Percentiles rank a stretch among this genome's conserved stretches.
Evolutionary conservation across 2,329 filamentous ascomycete species (phyloP).

Genomic region (Pseudofabraea citricarpa): DNA sequence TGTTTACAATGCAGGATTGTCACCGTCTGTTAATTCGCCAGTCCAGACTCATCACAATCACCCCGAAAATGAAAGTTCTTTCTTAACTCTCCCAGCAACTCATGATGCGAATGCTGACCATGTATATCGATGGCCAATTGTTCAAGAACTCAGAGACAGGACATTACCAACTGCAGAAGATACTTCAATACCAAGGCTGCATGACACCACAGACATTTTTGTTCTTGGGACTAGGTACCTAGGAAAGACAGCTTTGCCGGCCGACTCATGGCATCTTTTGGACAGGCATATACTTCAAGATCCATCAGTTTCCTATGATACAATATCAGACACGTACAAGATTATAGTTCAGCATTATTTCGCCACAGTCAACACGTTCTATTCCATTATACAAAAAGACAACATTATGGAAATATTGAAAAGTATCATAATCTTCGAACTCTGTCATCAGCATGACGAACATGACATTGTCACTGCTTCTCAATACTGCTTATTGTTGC

Average conservation of each 20-base stretch:
- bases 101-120: conserved; percentile 23
- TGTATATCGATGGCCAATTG: conserved; percentile 19
- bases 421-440: neutral
- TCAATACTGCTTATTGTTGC: conserved; percentile 12
- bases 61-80: conserved; percentile 9
- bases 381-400: conserved; percentile 5
- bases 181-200: neutral
- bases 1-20: neutral
- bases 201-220: conserved; percentile 4
- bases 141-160: conserved; percentile 12
- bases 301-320: neutral
- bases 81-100: conserved; percentile 11
- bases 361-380: conserved; percentile 23
- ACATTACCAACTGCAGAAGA: neutral
- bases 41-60: neutral
- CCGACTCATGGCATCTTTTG: conserved; percentile 15
- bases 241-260: neutral
- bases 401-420: conserved; percentile 3
- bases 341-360: conserved; percentile 16
- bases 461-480: neutral
- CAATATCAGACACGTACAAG: neutral
- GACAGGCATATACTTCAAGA: conserved; percentile 4
- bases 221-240: neutral
- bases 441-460: neutral
- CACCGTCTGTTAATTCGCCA: neutral